Base-by-base conservation (phyloP, 768 basidiomycete species). In the Leccinum ochraceum region DNA sequence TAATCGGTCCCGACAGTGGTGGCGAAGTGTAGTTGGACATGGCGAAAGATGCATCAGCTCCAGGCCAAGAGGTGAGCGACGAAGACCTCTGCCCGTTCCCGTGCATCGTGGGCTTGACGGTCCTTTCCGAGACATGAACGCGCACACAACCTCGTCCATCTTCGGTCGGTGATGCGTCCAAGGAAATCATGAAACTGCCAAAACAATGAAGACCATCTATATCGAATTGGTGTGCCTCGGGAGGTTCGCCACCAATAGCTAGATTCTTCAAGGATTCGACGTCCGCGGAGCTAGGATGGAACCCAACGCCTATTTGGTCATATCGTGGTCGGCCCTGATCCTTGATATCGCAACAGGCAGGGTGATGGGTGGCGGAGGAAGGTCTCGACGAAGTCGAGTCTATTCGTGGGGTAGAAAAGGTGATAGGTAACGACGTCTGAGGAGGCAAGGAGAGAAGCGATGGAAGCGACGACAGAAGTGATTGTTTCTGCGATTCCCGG, bases 391-490 rank as follows among this genome's bases (percentile, higher is more conserved):
- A 64, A 39, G 68, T 62, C 20, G 72, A 61, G 49, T 67, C 62
- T 14, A 83, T 75, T 30, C 80, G 74, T 26, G 87, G 82, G 59
- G 85, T 73, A 26, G 83, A 80, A 70, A 88, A 85, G 63, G 79
- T 79, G 51, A 83, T 80, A 53, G 85, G 84, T 13, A 85, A 66
- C 26, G 82, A 67, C 22, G 80, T 77, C 62, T 86, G 84, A 62
- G 84, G 76, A 54, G 87, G 82, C 76, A 89, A 78, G 22, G 89
- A 86, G 56, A 92, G 81, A 49, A 92, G 80, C 22, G 86, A 83
- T 16, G 90, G 90, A 28, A 92, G 81, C 3, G 89, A 88, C 66
- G 89, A 92, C 49, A 92, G 80, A 51, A 92, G 81, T 66, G 89
- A 88, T 85, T 90, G 79, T 59, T 76, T 77, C 78, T 69, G 48